Evolutionary conservation across 352 stramenopile species (phyloP), one percentile per base, ranked within the genome.

Genomic region (Globisporangium paddicum): DNA sequence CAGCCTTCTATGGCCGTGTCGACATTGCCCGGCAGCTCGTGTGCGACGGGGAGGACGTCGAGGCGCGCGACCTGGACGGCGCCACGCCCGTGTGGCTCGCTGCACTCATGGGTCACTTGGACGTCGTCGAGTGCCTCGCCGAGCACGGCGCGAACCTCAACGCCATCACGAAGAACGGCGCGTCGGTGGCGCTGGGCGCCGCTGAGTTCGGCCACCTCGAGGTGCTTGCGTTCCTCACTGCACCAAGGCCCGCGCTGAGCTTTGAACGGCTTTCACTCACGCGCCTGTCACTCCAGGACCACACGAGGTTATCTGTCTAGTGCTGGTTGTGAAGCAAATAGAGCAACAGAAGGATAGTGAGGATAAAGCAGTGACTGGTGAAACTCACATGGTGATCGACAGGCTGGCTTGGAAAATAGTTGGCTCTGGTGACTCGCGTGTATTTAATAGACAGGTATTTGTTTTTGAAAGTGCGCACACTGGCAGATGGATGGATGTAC

Each of bases 71-170:
- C 40, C 46, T 56, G 16, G 62, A 79, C 8, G 71, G 73, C 10
- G 65, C 62, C 2, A 75, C 66, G 5, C 63, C 73, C 3, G 28
- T 79, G 9, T 77, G 69, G 62, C 60, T 82, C 13, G 75, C 75
- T 2, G 72, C 67, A 13, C 35, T 68, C 13, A 64, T 69, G 52
- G 75, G 75, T 0, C 66, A 73, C 37, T 41, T 79, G 10, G 60
- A 65, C 25, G 48, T 81, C 18, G 68, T 82, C 10, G 50, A 60
- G 7, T 71, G 68, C 35, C 58, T 85, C n/a, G 58, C 61, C 7
- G 53, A 71, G 18, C 59, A 80, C 28, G 69, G 71, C 23, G 71
- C 64, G 26, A 63, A 69, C 23, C 5, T 71, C 21, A 60, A 71
- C 23, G 41, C 30, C 5, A 55, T 62, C 3, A 41, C 50, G 28